A percentile compares a stretch with the other conserved stretches of the same genome.
phyloP scores from a whole-genome alignment of 1,284 basidiomycete species.

The Hortiboletus rubellus region DNA sequence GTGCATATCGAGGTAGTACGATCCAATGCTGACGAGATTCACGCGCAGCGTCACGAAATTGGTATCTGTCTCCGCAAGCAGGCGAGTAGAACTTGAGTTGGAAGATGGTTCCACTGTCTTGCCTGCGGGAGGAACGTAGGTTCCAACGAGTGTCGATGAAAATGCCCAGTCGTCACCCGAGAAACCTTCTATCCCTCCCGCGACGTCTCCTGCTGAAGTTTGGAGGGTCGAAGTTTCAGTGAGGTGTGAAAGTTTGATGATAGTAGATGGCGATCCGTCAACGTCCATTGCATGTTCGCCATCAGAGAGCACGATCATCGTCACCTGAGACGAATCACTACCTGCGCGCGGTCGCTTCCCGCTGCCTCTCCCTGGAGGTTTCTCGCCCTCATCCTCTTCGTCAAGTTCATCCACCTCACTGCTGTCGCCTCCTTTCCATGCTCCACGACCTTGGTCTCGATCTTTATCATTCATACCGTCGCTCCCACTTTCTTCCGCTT shows the following conservation, averaged over 20 bases:
- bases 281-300: constrained; percentile 33
- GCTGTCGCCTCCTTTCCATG: constrained; percentile 5
- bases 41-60: constrained; percentile 44
- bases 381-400: not conserved
- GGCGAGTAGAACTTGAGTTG: not conserved
- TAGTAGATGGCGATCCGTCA: constrained; percentile 12
- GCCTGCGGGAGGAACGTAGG: constrained; percentile 19
- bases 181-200: constrained; percentile 6
- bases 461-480: constrained; percentile 1
- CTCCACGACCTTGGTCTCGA: constrained; percentile 8
- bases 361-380: not conserved
- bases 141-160: constrained; percentile 30
- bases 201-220: not conserved
- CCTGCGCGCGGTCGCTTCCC: constrained; percentile 14
- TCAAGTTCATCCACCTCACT: constrained; percentile 22
- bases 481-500: constrained; percentile 24
- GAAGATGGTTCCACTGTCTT: constrained; percentile 18
- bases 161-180: constrained; percentile 31
- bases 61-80: not conserved
- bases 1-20: constrained; percentile 27
- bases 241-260: constrained; percentile 1
- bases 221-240: not conserved
- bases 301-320: constrained; percentile 26
- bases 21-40: constrained; percentile 43
- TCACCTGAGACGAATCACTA: constrained; percentile 25